Evolutionary conservation across 2,329 filamentous ascomycete genomes (phyloP).

Genomic region (Calonectria pteridis): DNA sequence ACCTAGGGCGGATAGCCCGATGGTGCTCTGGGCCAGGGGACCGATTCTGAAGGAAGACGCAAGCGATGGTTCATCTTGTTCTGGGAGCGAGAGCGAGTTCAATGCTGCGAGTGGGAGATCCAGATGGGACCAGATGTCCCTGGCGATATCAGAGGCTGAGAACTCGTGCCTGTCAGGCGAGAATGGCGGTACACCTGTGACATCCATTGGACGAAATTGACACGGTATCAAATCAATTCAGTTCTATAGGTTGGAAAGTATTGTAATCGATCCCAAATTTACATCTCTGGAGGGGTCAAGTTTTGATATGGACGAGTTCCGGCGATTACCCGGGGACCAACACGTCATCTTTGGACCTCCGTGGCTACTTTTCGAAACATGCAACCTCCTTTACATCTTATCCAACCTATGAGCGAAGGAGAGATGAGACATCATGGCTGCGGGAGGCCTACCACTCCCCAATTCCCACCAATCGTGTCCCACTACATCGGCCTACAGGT

Average conservation of each 20-base stretch:
- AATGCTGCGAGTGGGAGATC: constrained; percentile 26
- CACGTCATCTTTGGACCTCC: not conserved
- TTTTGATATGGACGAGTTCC: not conserved
- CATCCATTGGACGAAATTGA: not conserved
- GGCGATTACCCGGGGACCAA: not conserved
- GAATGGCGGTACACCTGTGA: not conserved
- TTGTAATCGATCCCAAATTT: not conserved
- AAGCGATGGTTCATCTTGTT: constrained; percentile 41
- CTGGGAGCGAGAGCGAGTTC: constrained; percentile 30
- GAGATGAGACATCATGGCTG: not conserved
- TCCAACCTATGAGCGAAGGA: not conserved
- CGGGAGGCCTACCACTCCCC: not conserved
- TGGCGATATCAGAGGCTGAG: constrained; percentile 12
- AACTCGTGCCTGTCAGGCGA: not conserved
- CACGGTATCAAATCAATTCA: not conserved
- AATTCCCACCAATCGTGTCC: not conserved
- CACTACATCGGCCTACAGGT: not conserved
- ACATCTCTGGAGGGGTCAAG: not conserved
- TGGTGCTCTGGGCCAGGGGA: constrained; percentile 63
- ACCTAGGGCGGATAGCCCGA: constrained; percentile 63
- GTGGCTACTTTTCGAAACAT: not conserved
- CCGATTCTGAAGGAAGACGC: constrained; percentile 68
- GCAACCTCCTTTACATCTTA: not conserved
- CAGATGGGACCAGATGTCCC: constrained; percentile 34
- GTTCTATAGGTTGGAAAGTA: not conserved